Evolutionary conservation across 1,284 basidiomycete genomes (phyloP).

Genomic region (Pisolithus thermaeus): DNA sequence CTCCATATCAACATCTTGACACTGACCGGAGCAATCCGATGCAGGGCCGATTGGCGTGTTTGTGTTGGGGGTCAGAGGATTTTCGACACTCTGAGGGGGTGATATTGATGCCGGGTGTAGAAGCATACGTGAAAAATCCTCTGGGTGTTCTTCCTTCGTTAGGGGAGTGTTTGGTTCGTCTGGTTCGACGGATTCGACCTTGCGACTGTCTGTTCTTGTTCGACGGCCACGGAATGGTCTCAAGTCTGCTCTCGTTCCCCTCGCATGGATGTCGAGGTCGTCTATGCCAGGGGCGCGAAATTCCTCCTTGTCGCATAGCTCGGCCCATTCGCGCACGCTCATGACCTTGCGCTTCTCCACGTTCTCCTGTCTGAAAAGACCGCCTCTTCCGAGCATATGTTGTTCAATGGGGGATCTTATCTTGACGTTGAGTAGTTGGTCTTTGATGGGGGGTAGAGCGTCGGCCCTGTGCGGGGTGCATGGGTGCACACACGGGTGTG

Average conservation of each 20-base stretch:
- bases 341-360: slow-evolving; percentile 81
- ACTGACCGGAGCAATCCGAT: slow-evolving; percentile 3
- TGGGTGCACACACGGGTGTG: background rate
- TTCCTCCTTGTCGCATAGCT: slow-evolving; percentile 70
- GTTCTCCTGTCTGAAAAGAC: slow-evolving; percentile 88
- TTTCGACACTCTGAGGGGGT: slow-evolving; percentile 22
- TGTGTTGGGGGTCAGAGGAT: slow-evolving; percentile 17
- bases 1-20: slow-evolving; percentile 10
- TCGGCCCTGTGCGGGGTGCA: slow-evolving; percentile 53
- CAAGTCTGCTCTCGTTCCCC: slow-evolving; percentile 32
- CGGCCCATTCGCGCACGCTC: slow-evolving; percentile 83
- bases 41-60: slow-evolving; percentile 6
- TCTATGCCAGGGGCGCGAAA: slow-evolving; percentile 64
- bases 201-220: slow-evolving; percentile 12
- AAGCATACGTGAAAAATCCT: background rate
- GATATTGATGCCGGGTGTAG: slow-evolving; percentile 18
- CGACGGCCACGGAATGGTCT: slow-evolving; percentile 16
- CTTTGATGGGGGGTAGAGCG: slow-evolving; percentile 61
- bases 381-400: slow-evolving; percentile 79
- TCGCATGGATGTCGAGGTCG: slow-evolving; percentile 55
- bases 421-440: slow-evolving; percentile 66
- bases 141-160: slow-evolving; percentile 23
- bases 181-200: slow-evolving; percentile 20
- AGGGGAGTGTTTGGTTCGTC: slow-evolving; percentile 12
- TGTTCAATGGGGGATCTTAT: slow-evolving; percentile 89